Evolutionary conservation across 768 basidiomycete species (phyloP), one percentile per base, ranked within the genome.

Genomic region (Galerina marginata): DNA sequence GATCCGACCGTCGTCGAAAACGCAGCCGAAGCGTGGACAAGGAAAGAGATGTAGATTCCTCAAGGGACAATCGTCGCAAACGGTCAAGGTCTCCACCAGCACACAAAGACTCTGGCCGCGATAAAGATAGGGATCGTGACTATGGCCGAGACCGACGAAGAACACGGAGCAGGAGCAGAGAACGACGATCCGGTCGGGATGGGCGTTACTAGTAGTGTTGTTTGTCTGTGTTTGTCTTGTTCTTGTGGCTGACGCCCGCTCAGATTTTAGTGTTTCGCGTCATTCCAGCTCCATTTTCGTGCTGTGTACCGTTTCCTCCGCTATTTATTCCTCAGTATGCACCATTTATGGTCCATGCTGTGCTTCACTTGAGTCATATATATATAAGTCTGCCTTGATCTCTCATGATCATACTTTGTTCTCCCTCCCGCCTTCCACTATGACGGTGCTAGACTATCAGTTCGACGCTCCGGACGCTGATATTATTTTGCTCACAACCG

Each of bases 1-100:
- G 72, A 12, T 66, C 70, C 20, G 73, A 70, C 23, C 80, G 80
- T 48, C 78, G 78, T 42, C 75, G 81, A 46, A 83, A 82, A 64
- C 80, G 82, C 26, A 86, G 84, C 61, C 74, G 83, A 51, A 87
- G 86, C 61, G 29, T 33, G 29, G 29, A 33, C 29, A 33, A 33
- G 29, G 29, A 33, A 33, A 77, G 78, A 52, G 70, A 77, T 23
- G 64, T 59, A 51, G 69, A 76, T 20, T 42, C 50, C 45, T 64
- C 66, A 12, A 62, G 71, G 61, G 66, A 78, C 43, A 58, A 68
- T 58, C 67, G 77, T 64, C 71, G 66, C 11, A 73, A 75, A 54
- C 77, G 79, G 16, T 79, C 78, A 6, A 70, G 72, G 51, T 79
- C 80, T 9, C 82, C 78, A 20, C 66, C 70, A 54, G 67, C 54